These are phyloP conservation scores for Hyaloscypha variabilis DNA, from an alignment of 495 filamentous ascomycete genomes.

Conservation along the genomic window DNA sequence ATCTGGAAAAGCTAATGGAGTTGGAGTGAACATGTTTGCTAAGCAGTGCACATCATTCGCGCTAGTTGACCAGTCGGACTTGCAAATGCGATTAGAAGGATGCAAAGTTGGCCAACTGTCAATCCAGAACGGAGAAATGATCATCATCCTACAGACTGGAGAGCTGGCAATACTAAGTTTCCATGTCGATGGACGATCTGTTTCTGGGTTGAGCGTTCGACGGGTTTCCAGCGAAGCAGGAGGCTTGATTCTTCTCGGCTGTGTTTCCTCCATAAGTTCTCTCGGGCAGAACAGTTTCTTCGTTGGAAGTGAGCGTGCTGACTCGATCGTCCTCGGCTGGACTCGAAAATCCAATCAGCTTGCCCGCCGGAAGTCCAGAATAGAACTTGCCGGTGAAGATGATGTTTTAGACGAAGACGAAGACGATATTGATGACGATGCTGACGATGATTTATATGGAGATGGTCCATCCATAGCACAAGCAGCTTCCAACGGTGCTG, in stretches of 20 bases:
- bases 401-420: slow-evolving; percentile 54
- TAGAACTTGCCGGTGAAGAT: slow-evolving; percentile 43
- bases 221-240: slow-evolving; percentile 61
- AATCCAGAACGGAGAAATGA: slow-evolving; percentile 73
- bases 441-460: slow-evolving; percentile 66
- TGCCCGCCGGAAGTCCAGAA: slow-evolving; percentile 26
- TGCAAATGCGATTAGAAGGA: slow-evolving; percentile 80
- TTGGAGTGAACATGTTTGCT: slow-evolving; percentile 91
- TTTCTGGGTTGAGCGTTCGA: slow-evolving; percentile 78
- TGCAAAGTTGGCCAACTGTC: slow-evolving; percentile 77
- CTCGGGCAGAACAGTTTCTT: slow-evolving; percentile 77
- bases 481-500: slow-evolving; percentile 30
- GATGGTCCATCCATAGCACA: slow-evolving; percentile 57
- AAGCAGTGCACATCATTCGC: slow-evolving; percentile 75
- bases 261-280: slow-evolving; percentile 68
- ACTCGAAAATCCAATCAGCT: slow-evolving; percentile 54
- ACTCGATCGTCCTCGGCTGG: slow-evolving; percentile 84
- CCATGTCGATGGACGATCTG: slow-evolving; percentile 86
- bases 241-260: slow-evolving; percentile 59
- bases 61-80: slow-evolving; percentile 81
- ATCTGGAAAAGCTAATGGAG: slow-evolving; percentile 87
- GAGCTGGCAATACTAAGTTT: slow-evolving; percentile 77
- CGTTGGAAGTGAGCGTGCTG: slow-evolving; percentile 80
- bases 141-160: slow-evolving; percentile 82
- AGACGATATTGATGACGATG: slow-evolving; percentile 54